Percentiles rank a stretch among this genome's conserved stretches.
These are phyloP conservation scores for Metschnikowia henanensis DNA, from an alignment of 805 yeast genomes.

Conservation along the genomic window DNA sequence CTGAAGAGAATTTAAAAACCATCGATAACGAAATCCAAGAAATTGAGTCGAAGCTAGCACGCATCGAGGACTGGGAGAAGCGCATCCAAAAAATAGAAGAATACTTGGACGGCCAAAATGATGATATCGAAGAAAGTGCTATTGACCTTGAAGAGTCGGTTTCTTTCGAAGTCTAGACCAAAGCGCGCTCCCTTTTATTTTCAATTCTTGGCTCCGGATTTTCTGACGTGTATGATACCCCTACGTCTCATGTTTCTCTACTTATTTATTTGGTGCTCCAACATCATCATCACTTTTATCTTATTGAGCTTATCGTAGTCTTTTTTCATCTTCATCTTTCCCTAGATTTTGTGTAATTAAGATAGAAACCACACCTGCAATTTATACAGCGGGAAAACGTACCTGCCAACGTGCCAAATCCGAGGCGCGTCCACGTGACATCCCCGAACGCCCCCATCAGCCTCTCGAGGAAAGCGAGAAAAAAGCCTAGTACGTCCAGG, in stretches of 20 bases:
- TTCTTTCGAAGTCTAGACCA: constrained; percentile 11
- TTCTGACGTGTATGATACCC: too few relatives aligned
- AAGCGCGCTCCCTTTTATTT: too few relatives aligned
- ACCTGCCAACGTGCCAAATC: too few relatives aligned
- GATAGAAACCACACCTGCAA: too few relatives aligned
- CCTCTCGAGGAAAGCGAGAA: constrained; percentile 10
- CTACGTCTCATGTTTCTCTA: too few relatives aligned
- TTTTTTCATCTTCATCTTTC: too few relatives aligned
- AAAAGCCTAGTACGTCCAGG: constrained; percentile 1
- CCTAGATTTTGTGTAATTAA: too few relatives aligned
- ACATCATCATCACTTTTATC: too few relatives aligned
- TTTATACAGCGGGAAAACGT: too few relatives aligned
- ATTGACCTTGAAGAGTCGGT: constrained; percentile 11
- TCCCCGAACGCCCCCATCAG: constrained; percentile 3
- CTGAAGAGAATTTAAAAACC: constrained; percentile 63
- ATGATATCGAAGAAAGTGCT: constrained; percentile 16
- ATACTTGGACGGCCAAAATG: constrained; percentile 44
- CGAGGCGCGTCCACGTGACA: constrained; percentile 12
- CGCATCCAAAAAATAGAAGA: constrained; percentile 59
- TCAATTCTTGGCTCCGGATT: too few relatives aligned
- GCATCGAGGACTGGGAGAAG: constrained; percentile 56
- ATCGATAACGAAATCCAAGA: constrained; percentile 76
- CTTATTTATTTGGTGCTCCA: too few relatives aligned
- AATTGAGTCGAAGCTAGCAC: constrained; percentile 57
- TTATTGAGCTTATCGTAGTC: too few relatives aligned